phyloP scores from a whole-genome alignment of 2,329 filamentous ascomycete genomes.

The Ascochyta lentis region DNA sequence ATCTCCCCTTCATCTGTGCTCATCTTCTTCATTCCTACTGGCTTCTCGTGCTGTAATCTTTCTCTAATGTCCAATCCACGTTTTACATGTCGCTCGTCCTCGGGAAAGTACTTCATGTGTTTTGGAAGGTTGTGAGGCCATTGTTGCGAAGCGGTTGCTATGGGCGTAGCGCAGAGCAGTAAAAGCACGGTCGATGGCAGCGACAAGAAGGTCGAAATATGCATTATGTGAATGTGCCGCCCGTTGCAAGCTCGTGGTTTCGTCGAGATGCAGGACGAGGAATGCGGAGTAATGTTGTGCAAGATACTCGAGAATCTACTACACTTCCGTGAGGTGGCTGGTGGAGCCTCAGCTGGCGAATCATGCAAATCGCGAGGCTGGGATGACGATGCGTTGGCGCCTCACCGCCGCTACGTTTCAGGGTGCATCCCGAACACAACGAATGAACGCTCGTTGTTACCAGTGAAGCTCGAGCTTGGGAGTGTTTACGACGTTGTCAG shows the following conservation, averaged over 20 bases:
- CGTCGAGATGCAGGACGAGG: slow-evolving; percentile 22
- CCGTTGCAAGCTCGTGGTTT: slow-evolving; percentile 11
- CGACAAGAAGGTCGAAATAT: slow-evolving; percentile 35
- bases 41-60: slow-evolving; percentile 52
- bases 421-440: slow-evolving; percentile 4
- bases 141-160: slow-evolving; percentile 44
- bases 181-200: slow-evolving; percentile 41
- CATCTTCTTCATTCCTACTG: slow-evolving; percentile 75
- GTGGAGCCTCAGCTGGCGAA: slow-evolving; percentile 27
- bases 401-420: slow-evolving; percentile 28
- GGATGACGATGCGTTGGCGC: slow-evolving; percentile 40
- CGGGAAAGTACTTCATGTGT: slow-evolving; percentile 56
- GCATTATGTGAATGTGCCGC: slow-evolving; percentile 26
- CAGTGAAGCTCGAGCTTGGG: neutral
- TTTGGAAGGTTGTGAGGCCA: slow-evolving; percentile 57
- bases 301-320: slow-evolving; percentile 14
- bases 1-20: slow-evolving; percentile 73
- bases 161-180: slow-evolving; percentile 34
- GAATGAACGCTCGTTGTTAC: slow-evolving; percentile 1
- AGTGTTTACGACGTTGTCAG: neutral
- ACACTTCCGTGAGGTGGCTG: slow-evolving; percentile 38
- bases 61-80: slow-evolving; percentile 51
- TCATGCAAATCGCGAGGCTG: slow-evolving; percentile 45
- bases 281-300: slow-evolving; percentile 18
- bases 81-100: slow-evolving; percentile 54